Evolutionary conservation across 73 alveolate species (phyloP).

Genomic region (Paramecium primaurelia): DNA sequence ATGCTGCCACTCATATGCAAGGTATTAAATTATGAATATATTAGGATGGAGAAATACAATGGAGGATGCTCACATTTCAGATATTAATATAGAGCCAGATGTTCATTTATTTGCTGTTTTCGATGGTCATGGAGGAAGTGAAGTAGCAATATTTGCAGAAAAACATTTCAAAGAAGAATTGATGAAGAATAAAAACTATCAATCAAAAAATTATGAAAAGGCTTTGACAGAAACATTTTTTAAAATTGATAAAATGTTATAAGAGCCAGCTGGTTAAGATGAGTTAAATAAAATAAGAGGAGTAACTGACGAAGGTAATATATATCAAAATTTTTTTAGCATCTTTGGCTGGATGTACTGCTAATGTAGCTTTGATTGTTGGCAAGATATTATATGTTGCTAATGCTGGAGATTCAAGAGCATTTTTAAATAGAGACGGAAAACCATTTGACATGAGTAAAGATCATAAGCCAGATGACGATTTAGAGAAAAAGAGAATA

Average conservation of each 20-base stretch:
- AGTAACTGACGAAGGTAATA: background rate
- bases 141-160: slow-evolving; percentile 84
- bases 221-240: slow-evolving; percentile 83
- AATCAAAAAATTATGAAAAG: slow-evolving; percentile 66
- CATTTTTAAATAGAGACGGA: slow-evolving; percentile 79
- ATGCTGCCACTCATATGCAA: slow-evolving; percentile 76
- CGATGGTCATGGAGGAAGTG: slow-evolving; percentile 98
- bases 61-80: slow-evolving; percentile 91
- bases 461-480: slow-evolving; percentile 93
- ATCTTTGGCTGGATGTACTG: slow-evolving; percentile 78
- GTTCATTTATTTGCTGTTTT: slow-evolving; percentile 86
- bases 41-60: slow-evolving; percentile 71
- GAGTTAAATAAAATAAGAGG: slow-evolving; percentile 51
- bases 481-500: slow-evolving; percentile 86
- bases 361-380: slow-evolving; percentile 70
- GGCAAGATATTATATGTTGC: slow-evolving; percentile 72
- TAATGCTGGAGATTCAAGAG: slow-evolving; percentile 95
- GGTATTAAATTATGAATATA: background rate
- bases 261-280: slow-evolving; percentile 60
- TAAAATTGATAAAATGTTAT: slow-evolving; percentile 75
- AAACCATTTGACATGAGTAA: slow-evolving; percentile 70
- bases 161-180: slow-evolving; percentile 75
- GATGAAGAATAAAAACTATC: slow-evolving; percentile 57
- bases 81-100: slow-evolving; percentile 66
- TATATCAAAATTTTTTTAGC: background rate